Base-by-base conservation (phyloP, 23 red algal genomes). In the Gracilaria domingensis region DNA sequence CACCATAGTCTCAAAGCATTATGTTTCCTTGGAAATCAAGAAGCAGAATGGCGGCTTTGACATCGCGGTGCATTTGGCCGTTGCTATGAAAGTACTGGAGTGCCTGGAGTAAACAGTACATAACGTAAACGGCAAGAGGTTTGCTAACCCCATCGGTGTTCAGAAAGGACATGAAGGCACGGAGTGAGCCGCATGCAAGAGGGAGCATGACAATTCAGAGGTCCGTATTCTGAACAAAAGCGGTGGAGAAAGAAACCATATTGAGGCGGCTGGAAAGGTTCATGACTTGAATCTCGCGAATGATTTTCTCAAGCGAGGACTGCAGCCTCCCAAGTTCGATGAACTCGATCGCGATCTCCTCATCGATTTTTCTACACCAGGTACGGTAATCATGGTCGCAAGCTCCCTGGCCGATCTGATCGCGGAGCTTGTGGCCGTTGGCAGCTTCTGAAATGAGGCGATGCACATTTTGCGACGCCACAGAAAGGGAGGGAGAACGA, bases 161-260 rank as follows among this genome's bases (percentile, higher is more conserved):
- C 36, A 84, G 45, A 29, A 77, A 65, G 16, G 90, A 62, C 86
- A 98, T 81, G 35, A 98, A 58, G 12, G 95, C 94, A 34, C 54
- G 87, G 36, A 98, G 91, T 21, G 92, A 94, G 83, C 95, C 95
- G 39, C 97, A 93, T 12, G 97, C 88, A 79, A 99, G 83, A 11
- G 96, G 86, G 25, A 94, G 97, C 97, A 99, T 99, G 28, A 99
- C 97, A 53, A 99, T 88, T 94, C 97, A 99, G 40, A 99, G 89
- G 75, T 99, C 88, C 8, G 93, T 65, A 1, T 82, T 90, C 71
- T 91, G 53, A 14, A 96, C 85, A 71, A 99, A 99, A 12, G 89
- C 93, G 75, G 94, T 96, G n/a, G 86, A 94, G 77, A 96, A 99
- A 13, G 94, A 94, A 26, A 99, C 83, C 2, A 99, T 91, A 71